Percentiles rank a stretch among this genome's conserved stretches.
Conservation (phyloP, 495 filamentous ascomycete genomes). For the Neurospora hispaniola region DNA sequence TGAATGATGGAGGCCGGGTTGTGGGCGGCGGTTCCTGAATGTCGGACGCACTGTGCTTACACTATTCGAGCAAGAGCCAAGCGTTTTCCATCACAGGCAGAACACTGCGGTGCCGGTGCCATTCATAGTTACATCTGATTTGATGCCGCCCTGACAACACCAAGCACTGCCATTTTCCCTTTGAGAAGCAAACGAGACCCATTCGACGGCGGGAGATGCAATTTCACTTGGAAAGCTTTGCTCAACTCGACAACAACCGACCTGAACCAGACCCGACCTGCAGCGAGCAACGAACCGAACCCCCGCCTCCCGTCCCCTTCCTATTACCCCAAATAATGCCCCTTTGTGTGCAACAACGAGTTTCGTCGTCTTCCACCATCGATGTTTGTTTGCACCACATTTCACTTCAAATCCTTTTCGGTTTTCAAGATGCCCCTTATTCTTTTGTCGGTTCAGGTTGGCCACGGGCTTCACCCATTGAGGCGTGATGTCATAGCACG, state of each 20-base stretch:
- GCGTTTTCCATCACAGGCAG: neutral
- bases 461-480: neutral
- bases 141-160: neutral
- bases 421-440: neutral
- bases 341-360: neutral
- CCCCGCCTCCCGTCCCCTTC: neutral
- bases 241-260: neutral
- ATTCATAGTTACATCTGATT: neutral
- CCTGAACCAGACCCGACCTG: neutral
- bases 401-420: neutral
- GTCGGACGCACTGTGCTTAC: neutral
- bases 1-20: neutral
- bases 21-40: neutral
- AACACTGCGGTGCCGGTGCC: neutral
- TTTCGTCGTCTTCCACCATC: neutral
- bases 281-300: neutral
- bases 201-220: neutral
- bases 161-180: neutral
- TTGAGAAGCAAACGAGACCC: neutral
- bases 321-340: neutral
- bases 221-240: neutral
- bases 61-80: neutral
- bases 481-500: neutral
- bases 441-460: neutral
- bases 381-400: neutral